Conservation (phyloP, 352 stramenopile species). For the Phytophthora citricola region DNA sequence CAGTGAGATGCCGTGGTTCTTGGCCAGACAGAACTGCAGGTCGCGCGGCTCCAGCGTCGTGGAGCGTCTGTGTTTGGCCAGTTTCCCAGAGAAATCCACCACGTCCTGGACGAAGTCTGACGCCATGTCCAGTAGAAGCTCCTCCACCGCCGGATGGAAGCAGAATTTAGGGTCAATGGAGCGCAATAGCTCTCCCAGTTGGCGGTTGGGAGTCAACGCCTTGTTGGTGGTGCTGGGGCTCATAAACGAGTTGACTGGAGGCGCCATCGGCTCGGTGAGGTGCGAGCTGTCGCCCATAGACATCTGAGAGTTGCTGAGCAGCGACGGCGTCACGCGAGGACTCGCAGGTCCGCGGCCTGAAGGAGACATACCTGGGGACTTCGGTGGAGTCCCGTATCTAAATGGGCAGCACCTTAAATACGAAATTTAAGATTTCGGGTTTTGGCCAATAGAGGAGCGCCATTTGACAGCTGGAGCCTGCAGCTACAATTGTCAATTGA, state of each 20-base stretch:
- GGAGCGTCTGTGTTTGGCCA: conserved; percentile 83
- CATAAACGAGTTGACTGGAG: conserved; percentile 47
- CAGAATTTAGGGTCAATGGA: conserved; percentile 76
- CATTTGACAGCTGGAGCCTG: no score
- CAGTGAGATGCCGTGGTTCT: conserved; percentile 88
- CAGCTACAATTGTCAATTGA: no score
- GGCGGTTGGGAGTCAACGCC: conserved; percentile 74
- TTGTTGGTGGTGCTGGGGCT: conserved; percentile 50
- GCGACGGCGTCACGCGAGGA: conserved; percentile 15
- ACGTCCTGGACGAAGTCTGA: conserved; percentile 83
- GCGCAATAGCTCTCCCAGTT: conserved; percentile 69
- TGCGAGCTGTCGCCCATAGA: conserved; percentile 7
- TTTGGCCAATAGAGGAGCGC: no score
- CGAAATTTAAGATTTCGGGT: no score
- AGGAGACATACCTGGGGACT: conserved; percentile 22
- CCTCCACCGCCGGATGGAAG: conserved; percentile 82
- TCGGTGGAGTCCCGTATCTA: no score
- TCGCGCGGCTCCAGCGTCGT: conserved; percentile 76
- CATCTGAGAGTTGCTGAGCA: conserved; percentile 24
- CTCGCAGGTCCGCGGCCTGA: conserved; percentile 8
- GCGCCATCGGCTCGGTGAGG: conserved; percentile 35
- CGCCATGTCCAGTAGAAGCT: conserved; percentile 85
- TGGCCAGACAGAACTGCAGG: conserved; percentile 83
- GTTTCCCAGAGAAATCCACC: conserved; percentile 63
- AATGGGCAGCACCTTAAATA: no score